These are phyloP conservation scores for Leccinum angustisporum DNA, from an alignment of 1,284 basidiomycete genomes.

Conservation along the genomic window DNA sequence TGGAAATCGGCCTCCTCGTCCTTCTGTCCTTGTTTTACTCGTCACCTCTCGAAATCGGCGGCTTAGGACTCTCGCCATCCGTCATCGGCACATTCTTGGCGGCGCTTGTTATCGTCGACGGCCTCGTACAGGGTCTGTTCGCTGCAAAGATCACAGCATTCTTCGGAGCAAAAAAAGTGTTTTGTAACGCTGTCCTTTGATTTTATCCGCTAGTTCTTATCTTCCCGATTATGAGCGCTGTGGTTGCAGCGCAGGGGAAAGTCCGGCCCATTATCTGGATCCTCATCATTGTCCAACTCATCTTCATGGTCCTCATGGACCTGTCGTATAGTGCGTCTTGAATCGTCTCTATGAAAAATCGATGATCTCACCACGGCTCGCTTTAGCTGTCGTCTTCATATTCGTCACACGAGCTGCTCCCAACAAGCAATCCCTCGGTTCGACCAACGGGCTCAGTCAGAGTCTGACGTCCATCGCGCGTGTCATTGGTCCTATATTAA, in stretches of 20 bases:
- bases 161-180: conserved; percentile 57
- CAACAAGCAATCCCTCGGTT: conserved; percentile 40
- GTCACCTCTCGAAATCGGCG: conserved; percentile 63
- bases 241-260: conserved; percentile 19
- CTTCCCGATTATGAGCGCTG: conserved; percentile 58
- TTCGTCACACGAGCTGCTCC: conserved; percentile 36
- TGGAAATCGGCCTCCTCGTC: conserved; percentile 64
- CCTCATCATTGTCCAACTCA: conserved; percentile 31
- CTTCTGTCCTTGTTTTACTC: conserved; percentile 69
- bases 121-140: conserved; percentile 57
- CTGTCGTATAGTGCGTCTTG: conserved; percentile 28
- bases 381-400: conserved; percentile 34
- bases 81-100: conserved; percentile 60
- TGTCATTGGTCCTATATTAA: conserved; percentile 45
- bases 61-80: conserved; percentile 62
- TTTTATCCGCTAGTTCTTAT: conserved; percentile 50
- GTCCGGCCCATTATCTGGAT: conserved; percentile 30
- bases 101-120: conserved; percentile 57
- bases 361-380: not conserved
- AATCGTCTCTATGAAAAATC: not conserved
- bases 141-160: conserved; percentile 54
- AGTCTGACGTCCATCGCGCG: conserved; percentile 46
- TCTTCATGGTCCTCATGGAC: conserved; percentile 26
- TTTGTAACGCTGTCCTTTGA: conserved; percentile 49
- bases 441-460: conserved; percentile 53